A percentile compares a stretch with the other conserved stretches of the same genome.
Evolutionary conservation across 2,329 filamentous ascomycete species (phyloP).

Genomic region (Penicillium freii): DNA sequence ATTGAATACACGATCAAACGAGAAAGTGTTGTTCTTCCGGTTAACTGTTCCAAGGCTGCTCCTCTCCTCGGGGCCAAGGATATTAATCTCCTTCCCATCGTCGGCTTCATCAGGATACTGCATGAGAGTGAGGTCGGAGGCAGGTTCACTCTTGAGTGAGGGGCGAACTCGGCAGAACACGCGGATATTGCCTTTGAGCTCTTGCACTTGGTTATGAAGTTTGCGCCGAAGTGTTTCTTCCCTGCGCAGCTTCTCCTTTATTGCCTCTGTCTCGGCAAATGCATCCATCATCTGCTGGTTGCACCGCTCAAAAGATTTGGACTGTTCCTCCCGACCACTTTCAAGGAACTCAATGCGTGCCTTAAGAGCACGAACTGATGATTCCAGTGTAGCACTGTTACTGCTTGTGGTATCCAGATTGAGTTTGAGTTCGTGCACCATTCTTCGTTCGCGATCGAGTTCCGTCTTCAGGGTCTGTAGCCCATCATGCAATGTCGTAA

Average conservation of each 20-base stretch:
- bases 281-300: constrained; percentile 79
- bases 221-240: constrained; percentile 89
- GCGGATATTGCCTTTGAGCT: constrained; percentile 95
- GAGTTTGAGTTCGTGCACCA: constrained; percentile 58
- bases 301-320: constrained; percentile 78
- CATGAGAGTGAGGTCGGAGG: constrained; percentile 68
- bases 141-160: constrained; percentile 56
- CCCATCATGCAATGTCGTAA: constrained; percentile 45
- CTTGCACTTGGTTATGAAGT: constrained; percentile 95
- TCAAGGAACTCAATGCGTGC: constrained; percentile 87
- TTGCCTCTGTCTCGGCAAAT: constrained; percentile 63
- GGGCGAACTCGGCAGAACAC: constrained; percentile 97
- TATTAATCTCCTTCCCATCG: constrained; percentile 81
- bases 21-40: constrained; percentile 78
- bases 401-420: constrained; percentile 60
- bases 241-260: constrained; percentile 78
- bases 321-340: constrained; percentile 84
- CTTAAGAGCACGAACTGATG: constrained; percentile 69
- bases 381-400: constrained; percentile 67
- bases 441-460: constrained; percentile 61
- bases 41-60: constrained; percentile 74
- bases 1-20: constrained; percentile 89
- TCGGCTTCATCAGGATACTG: constrained; percentile 75
- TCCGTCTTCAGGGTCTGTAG: constrained; percentile 46
- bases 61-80: constrained; percentile 79